phyloP scores from a whole-genome alignment of 176 grass and related monocot species.

The Zoysia pacifica region DNA sequence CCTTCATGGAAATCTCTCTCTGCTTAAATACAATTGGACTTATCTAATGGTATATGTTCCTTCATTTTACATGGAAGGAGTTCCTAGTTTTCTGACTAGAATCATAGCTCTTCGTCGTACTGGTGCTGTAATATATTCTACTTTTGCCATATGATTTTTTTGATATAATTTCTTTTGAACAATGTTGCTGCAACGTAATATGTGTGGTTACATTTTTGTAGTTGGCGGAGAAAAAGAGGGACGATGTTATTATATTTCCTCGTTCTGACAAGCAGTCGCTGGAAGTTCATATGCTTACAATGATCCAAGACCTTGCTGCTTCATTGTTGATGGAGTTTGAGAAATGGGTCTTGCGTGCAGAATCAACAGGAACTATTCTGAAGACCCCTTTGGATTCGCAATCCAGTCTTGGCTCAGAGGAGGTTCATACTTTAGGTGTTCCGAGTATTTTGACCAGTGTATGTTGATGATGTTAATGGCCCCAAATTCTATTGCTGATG shows the following conservation, averaged over 20 bases:
- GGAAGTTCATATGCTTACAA: conserved; percentile 96
- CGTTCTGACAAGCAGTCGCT: conserved; percentile 78
- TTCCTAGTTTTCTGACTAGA: conserved; percentile 7
- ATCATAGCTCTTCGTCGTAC: background rate
- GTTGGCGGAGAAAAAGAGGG: conserved; percentile 81
- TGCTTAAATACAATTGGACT: background rate
- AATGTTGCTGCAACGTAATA: background rate
- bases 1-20: too few species aligned
- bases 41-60: background rate
- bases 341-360: conserved; percentile 97
- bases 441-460: conserved; percentile 64
- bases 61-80: conserved; percentile 11
- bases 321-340: conserved; percentile 98
- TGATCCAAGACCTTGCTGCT: conserved; percentile 96
- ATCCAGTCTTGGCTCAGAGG: conserved; percentile 99
- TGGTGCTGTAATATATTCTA: conserved; percentile 1
- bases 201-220: conserved; percentile 34
- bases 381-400: conserved; percentile 99
- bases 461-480: conserved; percentile 37
- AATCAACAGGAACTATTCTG: conserved; percentile 94
- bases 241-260: conserved; percentile 77
- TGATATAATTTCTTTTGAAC: background rate
- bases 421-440: conserved; percentile 96
- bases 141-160: conserved; percentile 9
- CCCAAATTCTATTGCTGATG: conserved; percentile 43